Conservation (phyloP, 495 filamentous ascomycete species). For the Podospora fimiseda region DNA sequence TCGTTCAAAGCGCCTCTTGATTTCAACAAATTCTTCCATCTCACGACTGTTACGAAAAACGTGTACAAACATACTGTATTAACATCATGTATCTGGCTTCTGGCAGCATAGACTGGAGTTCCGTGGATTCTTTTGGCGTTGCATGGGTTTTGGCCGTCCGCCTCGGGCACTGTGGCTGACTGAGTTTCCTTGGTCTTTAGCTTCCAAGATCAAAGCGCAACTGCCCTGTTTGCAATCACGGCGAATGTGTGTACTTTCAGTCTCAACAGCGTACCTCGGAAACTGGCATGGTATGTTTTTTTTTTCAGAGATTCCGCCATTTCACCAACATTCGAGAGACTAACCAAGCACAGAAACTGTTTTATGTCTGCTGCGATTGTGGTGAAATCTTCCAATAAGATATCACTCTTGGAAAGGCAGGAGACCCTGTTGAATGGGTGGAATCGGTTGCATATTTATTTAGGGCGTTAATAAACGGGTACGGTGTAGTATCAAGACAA, state of each 20-base stretch:
- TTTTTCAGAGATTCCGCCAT: background rate
- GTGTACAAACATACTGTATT: background rate
- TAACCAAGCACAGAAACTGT: slow-evolving; percentile 69
- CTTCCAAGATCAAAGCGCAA: slow-evolving; percentile 76
- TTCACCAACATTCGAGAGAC: too few relatives aligned
- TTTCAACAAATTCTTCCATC: background rate
- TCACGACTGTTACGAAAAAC: slow-evolving; percentile 4
- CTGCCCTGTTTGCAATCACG: slow-evolving; percentile 78
- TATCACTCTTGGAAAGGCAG: too few relatives aligned
- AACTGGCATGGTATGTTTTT: slow-evolving; percentile 77
- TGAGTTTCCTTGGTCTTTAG: slow-evolving; percentile 50
- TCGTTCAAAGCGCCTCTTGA: background rate
- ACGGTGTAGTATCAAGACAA: too few relatives aligned
- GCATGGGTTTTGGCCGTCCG: background rate
- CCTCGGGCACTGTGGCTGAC: slow-evolving; percentile 22
- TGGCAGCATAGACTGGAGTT: background rate
- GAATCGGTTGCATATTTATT: background rate
- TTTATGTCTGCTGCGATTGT: slow-evolving; percentile 92
- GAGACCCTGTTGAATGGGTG: too few relatives aligned
- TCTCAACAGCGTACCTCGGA: slow-evolving; percentile 93
- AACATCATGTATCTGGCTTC: background rate
- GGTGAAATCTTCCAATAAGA: slow-evolving; percentile 70
- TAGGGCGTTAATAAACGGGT: background rate
- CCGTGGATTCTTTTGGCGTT: background rate
- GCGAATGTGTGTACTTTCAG: slow-evolving; percentile 94